phyloP scores from a whole-genome alignment of 2,329 filamentous ascomycete genomes.

The Sarocladium oryzae region DNA sequence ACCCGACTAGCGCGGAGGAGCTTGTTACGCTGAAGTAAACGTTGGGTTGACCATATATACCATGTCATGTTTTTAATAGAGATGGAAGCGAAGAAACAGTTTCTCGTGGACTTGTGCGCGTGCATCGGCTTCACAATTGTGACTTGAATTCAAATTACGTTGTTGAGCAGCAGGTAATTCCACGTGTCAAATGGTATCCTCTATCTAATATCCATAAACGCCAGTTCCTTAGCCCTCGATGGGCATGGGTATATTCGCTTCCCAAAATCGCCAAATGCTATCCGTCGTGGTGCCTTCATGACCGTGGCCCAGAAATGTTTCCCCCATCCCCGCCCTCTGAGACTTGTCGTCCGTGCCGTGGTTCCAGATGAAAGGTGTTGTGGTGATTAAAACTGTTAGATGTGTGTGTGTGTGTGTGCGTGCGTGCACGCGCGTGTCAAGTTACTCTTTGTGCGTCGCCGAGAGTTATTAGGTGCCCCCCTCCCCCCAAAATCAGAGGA shows the following conservation, averaged over 20 bases:
- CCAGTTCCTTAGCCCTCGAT: not conserved
- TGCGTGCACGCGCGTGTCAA: too few species aligned
- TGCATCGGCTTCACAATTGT: not conserved
- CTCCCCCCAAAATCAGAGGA: not conserved
- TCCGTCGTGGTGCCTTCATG: not conserved
- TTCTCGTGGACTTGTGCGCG: not conserved
- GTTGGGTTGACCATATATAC: constrained; percentile 9
- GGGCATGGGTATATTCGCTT: not conserved
- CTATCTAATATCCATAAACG: constrained; percentile 1
- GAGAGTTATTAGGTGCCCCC: not conserved
- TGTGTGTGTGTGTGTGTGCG: too few species aligned
- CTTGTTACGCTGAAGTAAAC: constrained; percentile 58
- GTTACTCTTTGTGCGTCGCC: not conserved
- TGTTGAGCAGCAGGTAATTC: too few species aligned
- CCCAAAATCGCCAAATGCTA: not conserved
- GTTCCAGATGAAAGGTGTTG: too few species aligned
- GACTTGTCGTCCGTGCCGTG: too few species aligned
- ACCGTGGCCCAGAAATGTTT: not conserved
- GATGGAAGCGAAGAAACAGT: too few species aligned
- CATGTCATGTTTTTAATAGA: constrained; percentile 3
- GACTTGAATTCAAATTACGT: too few species aligned
- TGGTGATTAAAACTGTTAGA: too few species aligned
- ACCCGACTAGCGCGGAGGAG: constrained; percentile 72
- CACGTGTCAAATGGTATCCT: constrained; percentile 2
- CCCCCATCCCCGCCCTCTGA: not conserved